These are phyloP conservation scores for Acacia pycnantha DNA, from an alignment of 331 rosid species.

Conservation along the genomic window DNA sequence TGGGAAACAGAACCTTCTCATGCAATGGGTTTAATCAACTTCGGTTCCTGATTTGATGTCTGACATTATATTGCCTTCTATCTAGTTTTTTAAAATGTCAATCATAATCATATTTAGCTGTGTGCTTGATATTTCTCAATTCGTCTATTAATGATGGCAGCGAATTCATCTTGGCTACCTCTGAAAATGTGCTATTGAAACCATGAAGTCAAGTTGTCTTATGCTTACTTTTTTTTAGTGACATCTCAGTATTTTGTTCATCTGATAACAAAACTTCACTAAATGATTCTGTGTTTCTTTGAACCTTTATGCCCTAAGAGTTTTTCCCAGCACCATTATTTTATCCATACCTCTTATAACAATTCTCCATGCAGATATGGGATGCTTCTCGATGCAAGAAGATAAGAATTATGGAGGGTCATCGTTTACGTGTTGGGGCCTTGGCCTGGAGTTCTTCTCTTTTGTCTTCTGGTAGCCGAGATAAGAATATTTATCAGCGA, in stretches of 20 bases:
- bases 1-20: neutral
- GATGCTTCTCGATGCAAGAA: constrained; percentile 81
- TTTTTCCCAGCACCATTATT: constrained; percentile 17
- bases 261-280: constrained; percentile 8
- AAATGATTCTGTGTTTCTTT: neutral
- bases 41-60: neutral
- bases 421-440: constrained; percentile 81
- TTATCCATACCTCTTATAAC: constrained; percentile 17
- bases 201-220: neutral
- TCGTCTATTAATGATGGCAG: neutral
- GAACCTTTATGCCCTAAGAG: neutral
- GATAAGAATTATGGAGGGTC: constrained; percentile 91
- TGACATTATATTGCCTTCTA: neutral
- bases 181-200: constrained; percentile 9
- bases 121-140: neutral
- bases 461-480: constrained; percentile 87
- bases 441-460: constrained; percentile 87
- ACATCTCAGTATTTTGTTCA: neutral
- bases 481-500: constrained; percentile 80
- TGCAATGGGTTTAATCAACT: neutral
- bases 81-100: neutral
- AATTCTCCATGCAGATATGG: constrained; percentile 64
- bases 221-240: neutral
- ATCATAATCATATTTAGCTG: neutral
- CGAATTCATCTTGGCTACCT: neutral